Evolutionary conservation across 495 filamentous ascomycete species (phyloP).

Genomic region (Penicillium argentinense): DNA sequence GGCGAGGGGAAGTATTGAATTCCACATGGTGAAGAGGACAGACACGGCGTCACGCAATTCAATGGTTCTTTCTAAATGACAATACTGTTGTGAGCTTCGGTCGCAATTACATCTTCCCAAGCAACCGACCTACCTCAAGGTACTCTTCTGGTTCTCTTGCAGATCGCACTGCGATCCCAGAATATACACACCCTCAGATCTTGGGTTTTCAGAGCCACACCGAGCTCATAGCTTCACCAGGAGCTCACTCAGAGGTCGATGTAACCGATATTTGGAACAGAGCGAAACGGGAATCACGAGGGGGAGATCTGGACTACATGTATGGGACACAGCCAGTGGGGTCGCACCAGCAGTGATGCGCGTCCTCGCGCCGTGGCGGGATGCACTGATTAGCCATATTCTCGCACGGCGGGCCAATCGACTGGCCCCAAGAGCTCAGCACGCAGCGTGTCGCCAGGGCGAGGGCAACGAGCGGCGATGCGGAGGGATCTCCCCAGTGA

Average conservation of each 20-base stretch:
- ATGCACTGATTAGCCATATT: slow-evolving; percentile 8
- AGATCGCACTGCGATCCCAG: background rate
- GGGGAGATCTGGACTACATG: slow-evolving; percentile 18
- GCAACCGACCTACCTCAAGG: slow-evolving; percentile 4
- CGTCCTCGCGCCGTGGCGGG: slow-evolving; percentile 11
- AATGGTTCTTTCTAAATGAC: background rate
- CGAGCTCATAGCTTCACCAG: slow-evolving; percentile 12
- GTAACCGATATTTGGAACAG: slow-evolving; percentile 1
- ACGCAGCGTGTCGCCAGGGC: slow-evolving; percentile 10
- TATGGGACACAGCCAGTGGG: slow-evolving; percentile 16
- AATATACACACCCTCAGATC: background rate
- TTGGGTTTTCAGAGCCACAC: slow-evolving; percentile 8
- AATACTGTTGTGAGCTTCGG: background rate
- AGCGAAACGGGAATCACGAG: slow-evolving; percentile 1
- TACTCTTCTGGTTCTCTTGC: background rate
- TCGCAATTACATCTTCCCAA: background rate
- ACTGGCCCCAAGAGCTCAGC: slow-evolving; percentile 3
- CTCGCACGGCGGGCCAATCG: slow-evolving; percentile 11
- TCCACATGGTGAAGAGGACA: slow-evolving; percentile 13
- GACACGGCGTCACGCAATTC: background rate
- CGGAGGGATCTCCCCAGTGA: slow-evolving; percentile 13
- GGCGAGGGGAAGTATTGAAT: slow-evolving; percentile 44
- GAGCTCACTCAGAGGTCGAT: slow-evolving; percentile 2
- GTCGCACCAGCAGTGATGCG: slow-evolving; percentile 12
- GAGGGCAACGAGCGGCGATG: slow-evolving; percentile 6